These are phyloP conservation scores for Hygrophorus russula DNA, from an alignment of 768 basidiomycete species.

Conservation along the genomic window DNA sequence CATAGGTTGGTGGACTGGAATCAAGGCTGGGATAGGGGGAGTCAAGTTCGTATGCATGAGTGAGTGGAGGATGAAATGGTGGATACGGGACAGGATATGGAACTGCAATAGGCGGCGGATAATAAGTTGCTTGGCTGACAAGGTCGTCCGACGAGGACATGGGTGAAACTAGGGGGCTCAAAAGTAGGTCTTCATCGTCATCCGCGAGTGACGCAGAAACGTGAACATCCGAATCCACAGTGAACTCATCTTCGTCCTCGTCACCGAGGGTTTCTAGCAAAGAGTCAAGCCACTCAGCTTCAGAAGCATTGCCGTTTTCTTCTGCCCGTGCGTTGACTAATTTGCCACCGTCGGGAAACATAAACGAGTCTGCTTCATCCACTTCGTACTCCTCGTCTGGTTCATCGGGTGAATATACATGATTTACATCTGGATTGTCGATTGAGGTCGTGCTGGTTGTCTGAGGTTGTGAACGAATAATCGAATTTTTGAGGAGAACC, in stretches of 20 bases:
- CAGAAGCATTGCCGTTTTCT: slow-evolving; percentile 35
- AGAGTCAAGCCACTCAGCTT: slow-evolving; percentile 77
- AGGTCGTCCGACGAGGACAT: slow-evolving; percentile 75
- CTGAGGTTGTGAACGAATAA: slow-evolving; percentile 40
- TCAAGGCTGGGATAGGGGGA: slow-evolving; percentile 23
- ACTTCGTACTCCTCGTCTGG: slow-evolving; percentile 38
- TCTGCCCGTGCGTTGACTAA: slow-evolving; percentile 28
- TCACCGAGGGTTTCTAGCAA: slow-evolving; percentile 65
- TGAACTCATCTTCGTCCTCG: slow-evolving; percentile 51
- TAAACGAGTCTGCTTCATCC: slow-evolving; percentile 56
- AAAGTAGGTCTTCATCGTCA: slow-evolving; percentile 52
- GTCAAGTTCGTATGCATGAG: slow-evolving; percentile 27
- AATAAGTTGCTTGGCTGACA: slow-evolving; percentile 34
- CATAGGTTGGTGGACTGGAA: slow-evolving; percentile 25
- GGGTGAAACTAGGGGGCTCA: slow-evolving; percentile 59
- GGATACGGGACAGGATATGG: slow-evolving; percentile 60
- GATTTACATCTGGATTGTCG: slow-evolving; percentile 10
- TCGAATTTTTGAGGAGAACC: slow-evolving; percentile 83
- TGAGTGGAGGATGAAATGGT: slow-evolving; percentile 43
- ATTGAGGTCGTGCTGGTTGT: slow-evolving; percentile 21
- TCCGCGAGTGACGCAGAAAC: slow-evolving; percentile 39
- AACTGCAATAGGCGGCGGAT: slow-evolving; percentile 35
- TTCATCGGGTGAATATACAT: slow-evolving; percentile 25
- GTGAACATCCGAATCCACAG: slow-evolving; percentile 31
- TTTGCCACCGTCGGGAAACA: slow-evolving; percentile 70